Evolutionary conservation across 345 rosid genomes (phyloP).

Genomic region (Firmiana major): DNA sequence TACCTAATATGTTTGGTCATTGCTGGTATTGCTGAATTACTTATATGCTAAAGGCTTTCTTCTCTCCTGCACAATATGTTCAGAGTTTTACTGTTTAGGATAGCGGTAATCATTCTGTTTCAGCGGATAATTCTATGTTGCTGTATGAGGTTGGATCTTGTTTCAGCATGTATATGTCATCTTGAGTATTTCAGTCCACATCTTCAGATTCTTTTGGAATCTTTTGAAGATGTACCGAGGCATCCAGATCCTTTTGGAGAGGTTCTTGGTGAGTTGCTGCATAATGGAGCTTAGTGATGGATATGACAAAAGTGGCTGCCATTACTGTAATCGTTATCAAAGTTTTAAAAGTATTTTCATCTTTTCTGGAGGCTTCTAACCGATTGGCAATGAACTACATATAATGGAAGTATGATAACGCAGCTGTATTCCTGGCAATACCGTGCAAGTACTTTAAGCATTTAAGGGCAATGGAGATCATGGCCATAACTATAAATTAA

Average conservation of each 20-base stretch:
- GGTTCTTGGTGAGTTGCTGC: not conserved
- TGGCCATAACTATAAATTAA: not conserved
- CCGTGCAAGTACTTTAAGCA: not conserved
- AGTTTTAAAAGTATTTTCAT: not conserved
- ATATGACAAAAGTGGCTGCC: constrained; percentile 1
- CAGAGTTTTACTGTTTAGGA: not conserved
- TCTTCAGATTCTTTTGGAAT: not conserved
- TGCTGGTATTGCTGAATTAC: constrained; percentile 5
- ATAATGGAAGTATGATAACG: not conserved
- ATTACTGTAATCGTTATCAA: not conserved
- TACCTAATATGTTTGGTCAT: not conserved
- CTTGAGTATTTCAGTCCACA: not conserved
- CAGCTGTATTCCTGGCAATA: not conserved
- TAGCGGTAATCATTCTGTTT: not conserved
- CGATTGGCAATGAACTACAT: not conserved
- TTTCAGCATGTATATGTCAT: constrained; percentile 1
- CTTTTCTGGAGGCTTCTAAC: not conserved
- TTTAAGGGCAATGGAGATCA: not conserved
- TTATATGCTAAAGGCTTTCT: constrained; percentile 5
- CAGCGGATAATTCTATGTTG: not conserved
- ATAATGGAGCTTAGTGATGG: not conserved
- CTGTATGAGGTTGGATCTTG: not conserved
- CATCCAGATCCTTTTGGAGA: not conserved
- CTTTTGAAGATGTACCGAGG: not conserved
- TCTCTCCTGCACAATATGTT: not conserved